Conservation (phyloP, 768 basidiomycete species). For the Suillus lakei region DNA sequence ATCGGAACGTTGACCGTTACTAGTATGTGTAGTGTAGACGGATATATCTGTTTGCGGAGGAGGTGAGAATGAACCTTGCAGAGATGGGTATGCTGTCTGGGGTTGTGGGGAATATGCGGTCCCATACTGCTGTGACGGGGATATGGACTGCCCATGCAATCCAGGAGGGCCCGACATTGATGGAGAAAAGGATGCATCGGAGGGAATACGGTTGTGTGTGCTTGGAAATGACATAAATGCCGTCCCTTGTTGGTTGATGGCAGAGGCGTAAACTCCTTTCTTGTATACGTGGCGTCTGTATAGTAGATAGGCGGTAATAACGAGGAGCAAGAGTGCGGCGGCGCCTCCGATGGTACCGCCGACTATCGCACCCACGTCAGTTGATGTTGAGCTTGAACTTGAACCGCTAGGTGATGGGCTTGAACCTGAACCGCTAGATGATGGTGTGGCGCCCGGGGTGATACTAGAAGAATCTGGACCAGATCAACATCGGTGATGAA, state of each 20-base stretch:
- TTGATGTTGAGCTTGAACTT: neutral
- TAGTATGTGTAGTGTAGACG: slow-evolving; percentile 16
- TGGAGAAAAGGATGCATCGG: slow-evolving; percentile 15
- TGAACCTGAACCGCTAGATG: slow-evolving; percentile 8
- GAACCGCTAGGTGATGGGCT: slow-evolving; percentile 9
- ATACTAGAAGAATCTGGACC: neutral
- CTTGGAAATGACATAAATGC: neutral
- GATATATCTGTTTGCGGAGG: slow-evolving; percentile 17
- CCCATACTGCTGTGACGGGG: neutral
- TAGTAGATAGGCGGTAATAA: slow-evolving; percentile 19
- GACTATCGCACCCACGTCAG: slow-evolving; percentile 26
- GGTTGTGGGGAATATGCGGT: neutral
- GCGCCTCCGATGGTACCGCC: slow-evolving; percentile 28
- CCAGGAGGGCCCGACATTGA: neutral
- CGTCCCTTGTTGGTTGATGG: neutral
- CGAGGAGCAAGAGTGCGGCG: slow-evolving; percentile 21
- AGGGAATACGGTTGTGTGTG: slow-evolving; percentile 18
- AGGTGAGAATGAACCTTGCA: slow-evolving; percentile 10
- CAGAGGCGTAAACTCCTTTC: neutral
- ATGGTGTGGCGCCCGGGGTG: neutral
- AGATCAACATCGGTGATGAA: neutral
- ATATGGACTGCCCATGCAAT: neutral
- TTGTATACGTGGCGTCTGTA: slow-evolving; percentile 15
- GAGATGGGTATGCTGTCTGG: slow-evolving; percentile 6
- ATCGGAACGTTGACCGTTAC: slow-evolving; percentile 5